These are phyloP conservation scores for Bruguiera parviflora DNA, from an alignment of 345 rosid species.

Conservation along the genomic window DNA sequence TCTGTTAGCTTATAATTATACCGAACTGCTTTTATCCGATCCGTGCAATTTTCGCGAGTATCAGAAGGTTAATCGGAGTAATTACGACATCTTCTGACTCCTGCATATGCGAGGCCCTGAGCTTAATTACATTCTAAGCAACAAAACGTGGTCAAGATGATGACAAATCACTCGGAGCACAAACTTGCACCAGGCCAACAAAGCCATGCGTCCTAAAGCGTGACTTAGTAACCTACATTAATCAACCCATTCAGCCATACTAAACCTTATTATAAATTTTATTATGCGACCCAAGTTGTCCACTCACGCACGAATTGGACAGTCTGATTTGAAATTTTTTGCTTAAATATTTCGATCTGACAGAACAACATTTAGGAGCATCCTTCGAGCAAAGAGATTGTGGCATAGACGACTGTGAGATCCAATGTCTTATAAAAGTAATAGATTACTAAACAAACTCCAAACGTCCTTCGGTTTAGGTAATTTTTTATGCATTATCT, in stretches of 20 bases:
- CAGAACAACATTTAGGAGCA: slow-evolving; percentile 22
- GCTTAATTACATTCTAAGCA: neutral
- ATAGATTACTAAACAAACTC: slow-evolving; percentile 16
- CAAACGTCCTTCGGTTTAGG: slow-evolving; percentile 8
- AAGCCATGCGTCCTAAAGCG: slow-evolving; percentile 8
- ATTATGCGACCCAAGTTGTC: neutral
- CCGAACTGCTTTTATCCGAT: no score
- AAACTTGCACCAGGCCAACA: slow-evolving; percentile 4
- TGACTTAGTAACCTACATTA: slow-evolving; percentile 4
- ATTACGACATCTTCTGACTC: slow-evolving; percentile 1
- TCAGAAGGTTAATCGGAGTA: neutral
- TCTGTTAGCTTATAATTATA: no score
- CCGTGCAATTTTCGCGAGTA: neutral
- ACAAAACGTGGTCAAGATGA: slow-evolving; percentile 11
- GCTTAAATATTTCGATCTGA: slow-evolving; percentile 9
- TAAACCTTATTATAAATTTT: neutral
- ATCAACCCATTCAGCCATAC: neutral
- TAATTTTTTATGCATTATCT: slow-evolving; percentile 5
- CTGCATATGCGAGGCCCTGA: neutral
- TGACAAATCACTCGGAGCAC: slow-evolving; percentile 12
- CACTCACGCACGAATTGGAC: slow-evolving; percentile 4
- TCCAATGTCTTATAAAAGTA: slow-evolving; percentile 32
- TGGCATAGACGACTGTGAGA: slow-evolving; percentile 29
- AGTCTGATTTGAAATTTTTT: neutral
- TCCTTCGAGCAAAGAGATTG: slow-evolving; percentile 45